phyloP scores from a whole-genome alignment of 257 asterid genomes.

The Linaria vulgaris region DNA sequence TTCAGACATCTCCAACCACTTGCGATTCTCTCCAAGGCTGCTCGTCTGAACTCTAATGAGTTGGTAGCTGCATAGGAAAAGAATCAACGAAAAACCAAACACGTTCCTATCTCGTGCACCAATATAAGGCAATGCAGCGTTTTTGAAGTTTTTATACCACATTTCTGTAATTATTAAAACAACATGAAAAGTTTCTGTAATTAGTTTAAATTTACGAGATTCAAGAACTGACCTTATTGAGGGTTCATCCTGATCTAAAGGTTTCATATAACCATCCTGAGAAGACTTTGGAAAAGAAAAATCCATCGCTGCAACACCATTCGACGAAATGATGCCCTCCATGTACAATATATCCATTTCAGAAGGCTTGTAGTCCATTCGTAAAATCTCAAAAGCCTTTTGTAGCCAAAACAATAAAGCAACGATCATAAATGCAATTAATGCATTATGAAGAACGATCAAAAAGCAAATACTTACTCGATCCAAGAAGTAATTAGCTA shows the following conservation, averaged over 20 bases:
- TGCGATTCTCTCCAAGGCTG: slow-evolving; percentile 83
- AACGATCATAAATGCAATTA: slow-evolving; percentile 21
- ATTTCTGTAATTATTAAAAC: no score
- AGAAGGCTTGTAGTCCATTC: slow-evolving; percentile 76
- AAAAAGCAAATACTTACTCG: slow-evolving; percentile 47
- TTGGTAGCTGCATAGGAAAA: slow-evolving; percentile 57
- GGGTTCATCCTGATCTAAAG: slow-evolving; percentile 51
- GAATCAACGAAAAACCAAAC: neutral
- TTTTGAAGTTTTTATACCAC: no score
- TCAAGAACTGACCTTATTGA: slow-evolving; percentile 40
- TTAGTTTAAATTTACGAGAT: no score
- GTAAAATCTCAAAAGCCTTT: slow-evolving; percentile 81
- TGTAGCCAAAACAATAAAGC: slow-evolving; percentile 8
- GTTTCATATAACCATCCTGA: slow-evolving; percentile 61
- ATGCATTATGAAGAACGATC: neutral
- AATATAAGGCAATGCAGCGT: neutral
- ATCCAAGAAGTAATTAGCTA: slow-evolving; percentile 77
- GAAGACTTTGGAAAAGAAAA: slow-evolving; percentile 59
- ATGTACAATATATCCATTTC: slow-evolving; percentile 82
- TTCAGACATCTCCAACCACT: slow-evolving; percentile 89
- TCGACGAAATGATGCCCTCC: slow-evolving; percentile 72
- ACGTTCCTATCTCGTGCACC: neutral
- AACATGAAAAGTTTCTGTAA: no score
- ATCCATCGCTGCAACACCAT: slow-evolving; percentile 79
- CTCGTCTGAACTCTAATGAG: slow-evolving; percentile 66